Conservation (phyloP, 2,329 filamentous ascomycete species). For the Beauveria sp. region DNA sequence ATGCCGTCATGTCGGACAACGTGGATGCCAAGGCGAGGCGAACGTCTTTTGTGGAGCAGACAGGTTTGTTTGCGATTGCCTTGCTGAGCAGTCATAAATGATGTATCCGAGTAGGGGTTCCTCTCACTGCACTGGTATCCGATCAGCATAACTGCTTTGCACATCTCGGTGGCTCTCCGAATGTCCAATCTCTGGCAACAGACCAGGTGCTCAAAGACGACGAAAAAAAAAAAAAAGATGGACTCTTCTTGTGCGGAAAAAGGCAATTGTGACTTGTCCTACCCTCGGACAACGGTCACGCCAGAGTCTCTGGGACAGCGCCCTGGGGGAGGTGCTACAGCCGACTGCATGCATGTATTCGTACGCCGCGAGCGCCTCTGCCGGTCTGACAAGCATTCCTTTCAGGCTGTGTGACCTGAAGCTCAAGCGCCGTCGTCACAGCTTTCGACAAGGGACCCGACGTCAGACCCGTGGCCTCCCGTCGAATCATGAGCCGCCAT, state of each 20-base stretch:
- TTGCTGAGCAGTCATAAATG: neutral
- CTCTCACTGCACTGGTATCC: too few species aligned
- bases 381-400: neutral
- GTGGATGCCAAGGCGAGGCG: neutral
- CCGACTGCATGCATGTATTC: too few species aligned
- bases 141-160: too few species aligned
- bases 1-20: slow-evolving; percentile 4
- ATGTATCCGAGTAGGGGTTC: neutral
- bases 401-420: neutral
- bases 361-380: neutral
- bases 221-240: too few species aligned
- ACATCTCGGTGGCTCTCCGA: too few species aligned
- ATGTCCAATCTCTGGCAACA: too few species aligned
- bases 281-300: too few species aligned
- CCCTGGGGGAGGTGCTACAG: too few species aligned
- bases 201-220: too few species aligned
- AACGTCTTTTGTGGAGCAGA: neutral
- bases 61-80: neutral
- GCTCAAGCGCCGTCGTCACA: neutral
- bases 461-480: neutral
- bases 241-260: too few species aligned
- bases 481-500: neutral
- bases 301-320: neutral
- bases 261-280: too few species aligned
- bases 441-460: too few species aligned